Evolutionary conservation across 108 stramenopile species (phyloP), one percentile per base, ranked within the genome.

Genomic region (Stephanodiscus triporus): DNA sequence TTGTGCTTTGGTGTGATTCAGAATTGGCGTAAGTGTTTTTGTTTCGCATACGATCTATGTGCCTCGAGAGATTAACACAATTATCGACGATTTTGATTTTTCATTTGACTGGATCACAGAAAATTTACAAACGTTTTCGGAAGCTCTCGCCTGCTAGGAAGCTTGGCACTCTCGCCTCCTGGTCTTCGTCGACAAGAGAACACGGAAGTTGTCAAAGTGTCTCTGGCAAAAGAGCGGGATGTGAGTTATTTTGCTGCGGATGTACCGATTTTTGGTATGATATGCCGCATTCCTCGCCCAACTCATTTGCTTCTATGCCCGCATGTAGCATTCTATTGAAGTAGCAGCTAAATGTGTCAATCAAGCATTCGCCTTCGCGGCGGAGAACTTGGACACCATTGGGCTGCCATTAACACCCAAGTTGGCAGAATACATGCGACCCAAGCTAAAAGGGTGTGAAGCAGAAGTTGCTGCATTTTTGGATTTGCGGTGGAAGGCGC

Each of bases 1-100:
- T 91, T 65, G 90, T 91, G 24, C 77, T 94, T 24, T 94, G 93
- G 93, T 91, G 90, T 69, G 93, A 94, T 80, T 81, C 85, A 10
- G 93, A 94, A 72, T 68, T 94, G 51, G 63, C 89, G 67, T 91
- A 88, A 68, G 75, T 75, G 32, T 32, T 20, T 24, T 59, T 6
- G 23, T 45, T n/a, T 23, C 8, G 38, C 17, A 17, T n/a, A 32
- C 60, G 2, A n/a, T n/a, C n/a, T 2, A 55, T 68, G 64, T 10
- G 27, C 29, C 10, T 57, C 51, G 51, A 50, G 27, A 32, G 19
- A 34, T 9, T 20, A 38, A 17, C 34, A 69, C 38, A 13, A 23
- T 3, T 50, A n/a, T n/a, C n/a, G n/a, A n/a, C n/a, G 20, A 34
- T 38, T 36, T 36, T 40, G 19, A 37, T 40, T n/a, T 8, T 34